phyloP scores from a whole-genome alignment of 495 filamentous ascomycete species.

The Podospora pseudoanserina region DNA sequence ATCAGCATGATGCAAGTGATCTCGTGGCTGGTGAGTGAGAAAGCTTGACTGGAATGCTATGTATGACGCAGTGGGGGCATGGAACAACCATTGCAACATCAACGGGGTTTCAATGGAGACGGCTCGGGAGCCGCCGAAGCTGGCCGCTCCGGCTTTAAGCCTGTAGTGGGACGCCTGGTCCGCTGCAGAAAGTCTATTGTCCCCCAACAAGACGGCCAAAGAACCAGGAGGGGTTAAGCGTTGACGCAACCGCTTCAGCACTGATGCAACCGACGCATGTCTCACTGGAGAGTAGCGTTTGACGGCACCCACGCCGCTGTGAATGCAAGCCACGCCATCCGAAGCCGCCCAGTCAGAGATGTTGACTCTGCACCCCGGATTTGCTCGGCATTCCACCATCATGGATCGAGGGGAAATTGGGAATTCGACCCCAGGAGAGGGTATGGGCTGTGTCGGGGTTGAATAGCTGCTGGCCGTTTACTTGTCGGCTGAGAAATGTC shows the following conservation, averaged over 20 bases:
- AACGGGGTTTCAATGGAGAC: neutral
- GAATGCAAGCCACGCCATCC: constrained; percentile 7
- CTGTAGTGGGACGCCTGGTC: neutral
- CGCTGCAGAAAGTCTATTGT: neutral
- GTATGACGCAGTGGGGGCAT: constrained; percentile 21
- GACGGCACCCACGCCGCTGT: neutral
- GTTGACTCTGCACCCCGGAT: neutral
- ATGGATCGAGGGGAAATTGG: neutral
- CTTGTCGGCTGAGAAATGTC: neutral
- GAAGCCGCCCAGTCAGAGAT: neutral
- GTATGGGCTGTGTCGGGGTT: neutral
- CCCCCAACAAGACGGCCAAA: neutral
- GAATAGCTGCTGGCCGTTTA: neutral
- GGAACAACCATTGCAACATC: neutral
- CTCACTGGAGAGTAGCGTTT: constrained; percentile 8
- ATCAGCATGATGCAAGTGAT: neutral
- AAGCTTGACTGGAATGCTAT: constrained; percentile 7
- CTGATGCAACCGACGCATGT: constrained; percentile 8
- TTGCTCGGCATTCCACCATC: neutral
- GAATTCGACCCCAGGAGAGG: neutral
- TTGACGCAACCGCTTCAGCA: constrained; percentile 5
- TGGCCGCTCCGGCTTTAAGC: neutral
- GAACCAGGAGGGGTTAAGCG: neutral
- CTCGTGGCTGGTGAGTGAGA: neutral
- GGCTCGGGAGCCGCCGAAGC: constrained; percentile 6